These are phyloP conservation scores for Metschnikowia anglica DNA, from an alignment of 805 yeast genomes.

Conservation along the genomic window DNA sequence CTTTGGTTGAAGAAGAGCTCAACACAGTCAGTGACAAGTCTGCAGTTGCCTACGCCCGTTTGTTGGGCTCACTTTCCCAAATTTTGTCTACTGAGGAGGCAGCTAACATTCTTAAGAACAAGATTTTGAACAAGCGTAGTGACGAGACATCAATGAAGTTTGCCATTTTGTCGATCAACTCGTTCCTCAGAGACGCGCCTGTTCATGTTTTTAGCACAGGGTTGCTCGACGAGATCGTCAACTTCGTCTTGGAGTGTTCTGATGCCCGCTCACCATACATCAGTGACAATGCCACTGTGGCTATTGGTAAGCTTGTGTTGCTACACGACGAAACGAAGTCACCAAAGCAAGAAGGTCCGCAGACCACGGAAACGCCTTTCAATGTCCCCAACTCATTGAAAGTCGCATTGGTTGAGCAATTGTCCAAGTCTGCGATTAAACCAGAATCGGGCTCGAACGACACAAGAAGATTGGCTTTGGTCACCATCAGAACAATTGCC, in stretches of 20 bases:
- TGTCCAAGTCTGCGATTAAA: constrained; percentile 48
- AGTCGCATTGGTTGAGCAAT: constrained; percentile 45
- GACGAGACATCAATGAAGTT: constrained; percentile 51
- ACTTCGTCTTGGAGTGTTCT: constrained; percentile 47
- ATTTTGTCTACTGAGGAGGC: constrained; percentile 67
- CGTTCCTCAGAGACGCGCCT: constrained; percentile 79
- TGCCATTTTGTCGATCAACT: constrained; percentile 70
- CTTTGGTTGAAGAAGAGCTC: constrained; percentile 73
- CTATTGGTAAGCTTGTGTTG: constrained; percentile 77
- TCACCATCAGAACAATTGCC: constrained; percentile 71
- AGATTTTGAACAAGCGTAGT: constrained; percentile 51
- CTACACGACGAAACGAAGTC: constrained; percentile 41
- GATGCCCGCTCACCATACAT: constrained; percentile 49
- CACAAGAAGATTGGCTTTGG: constrained; percentile 75
- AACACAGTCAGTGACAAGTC: constrained; percentile 51
- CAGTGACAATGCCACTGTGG: constrained; percentile 74
- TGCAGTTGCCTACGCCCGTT: constrained; percentile 73
- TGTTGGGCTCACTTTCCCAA: constrained; percentile 74
- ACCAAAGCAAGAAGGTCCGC: constrained; percentile 22
- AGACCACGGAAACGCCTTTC: constrained; percentile 27
- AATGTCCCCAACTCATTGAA: constrained; percentile 44
- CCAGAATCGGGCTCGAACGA: constrained; percentile 68
- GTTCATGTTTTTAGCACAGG: constrained; percentile 55
- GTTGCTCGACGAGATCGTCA: constrained; percentile 48
- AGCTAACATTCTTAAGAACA: constrained; percentile 52